Evolutionary conservation across 83 land plant species (phyloP).

Genomic region (Picea mariana): DNA sequence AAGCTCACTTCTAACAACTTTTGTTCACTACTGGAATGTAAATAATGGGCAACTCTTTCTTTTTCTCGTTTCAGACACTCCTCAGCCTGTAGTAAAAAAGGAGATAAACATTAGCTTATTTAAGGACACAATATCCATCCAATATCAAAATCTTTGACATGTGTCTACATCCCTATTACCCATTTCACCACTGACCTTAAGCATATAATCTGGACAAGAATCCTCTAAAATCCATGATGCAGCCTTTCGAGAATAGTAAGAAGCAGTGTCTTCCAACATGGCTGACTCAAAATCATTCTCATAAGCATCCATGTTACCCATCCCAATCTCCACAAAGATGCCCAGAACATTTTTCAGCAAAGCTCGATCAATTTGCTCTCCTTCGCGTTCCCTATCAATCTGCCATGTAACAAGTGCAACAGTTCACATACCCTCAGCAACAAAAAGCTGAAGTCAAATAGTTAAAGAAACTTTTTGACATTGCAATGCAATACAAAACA

Average conservation of each 20-base stretch:
- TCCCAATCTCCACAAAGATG: too few relatives aligned
- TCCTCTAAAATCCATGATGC: constrained; percentile 73
- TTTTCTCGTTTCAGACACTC: constrained; percentile 88
- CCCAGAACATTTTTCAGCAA: too few relatives aligned
- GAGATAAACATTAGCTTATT: too few relatives aligned
- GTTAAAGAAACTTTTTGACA: too few relatives aligned
- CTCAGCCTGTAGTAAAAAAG: constrained; percentile 54
- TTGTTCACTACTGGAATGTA: constrained; percentile 75
- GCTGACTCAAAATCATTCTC: constrained; percentile 73
- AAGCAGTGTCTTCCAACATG: constrained; percentile 78
- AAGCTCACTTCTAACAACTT: constrained; percentile 68
- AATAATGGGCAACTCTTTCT: constrained; percentile 20
- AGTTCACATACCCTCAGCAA: too few relatives aligned
- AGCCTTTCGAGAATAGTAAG: too few relatives aligned
- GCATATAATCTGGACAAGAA: constrained; percentile 91
- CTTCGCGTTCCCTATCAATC: constrained; percentile 15
- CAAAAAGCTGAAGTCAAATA: too few relatives aligned
- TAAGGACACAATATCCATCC: too few relatives aligned
- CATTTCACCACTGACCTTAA: constrained; percentile 73
- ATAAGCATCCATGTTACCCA: constrained; percentile 34
- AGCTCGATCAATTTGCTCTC: too few relatives aligned
- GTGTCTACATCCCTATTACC: neutral
- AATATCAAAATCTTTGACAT: too few relatives aligned
- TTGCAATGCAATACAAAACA: constrained; percentile 3
- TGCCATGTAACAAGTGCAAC: constrained; percentile 12